These are phyloP conservation scores for Ceratobasidium sp. DNA, from an alignment of 1,284 basidiomycete species.

Conservation along the genomic window DNA sequence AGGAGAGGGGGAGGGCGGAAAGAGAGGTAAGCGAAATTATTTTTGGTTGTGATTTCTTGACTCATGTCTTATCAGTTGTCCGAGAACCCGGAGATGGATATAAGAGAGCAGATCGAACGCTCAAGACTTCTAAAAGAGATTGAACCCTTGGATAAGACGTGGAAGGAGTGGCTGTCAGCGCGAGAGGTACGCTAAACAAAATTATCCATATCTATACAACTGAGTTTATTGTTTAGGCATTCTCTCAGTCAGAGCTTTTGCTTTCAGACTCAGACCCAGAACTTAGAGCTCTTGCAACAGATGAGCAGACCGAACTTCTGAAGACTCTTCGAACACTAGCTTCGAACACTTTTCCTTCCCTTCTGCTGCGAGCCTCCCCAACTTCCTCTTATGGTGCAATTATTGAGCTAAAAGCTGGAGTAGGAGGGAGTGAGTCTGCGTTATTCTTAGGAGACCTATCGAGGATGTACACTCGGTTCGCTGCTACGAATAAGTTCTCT, in stretches of 20 bases:
- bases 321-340: slow-evolving; percentile 66
- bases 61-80: slow-evolving; percentile 16
- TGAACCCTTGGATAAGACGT: slow-evolving; percentile 67
- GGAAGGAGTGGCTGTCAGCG: slow-evolving; percentile 64
- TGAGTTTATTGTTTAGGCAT: slow-evolving; percentile 46
- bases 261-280: slow-evolving; percentile 82
- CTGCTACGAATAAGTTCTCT: slow-evolving; percentile 63
- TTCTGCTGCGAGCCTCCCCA: slow-evolving; percentile 79
- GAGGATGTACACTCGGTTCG: slow-evolving; percentile 86
- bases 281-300: slow-evolving; percentile 81
- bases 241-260: slow-evolving; percentile 68
- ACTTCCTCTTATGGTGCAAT: slow-evolving; percentile 81
- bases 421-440: slow-evolving; percentile 91
- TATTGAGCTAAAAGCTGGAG: slow-evolving; percentile 92
- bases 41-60: slow-evolving; percentile 1
- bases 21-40: slow-evolving; percentile 58
- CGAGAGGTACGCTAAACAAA: slow-evolving; percentile 60
- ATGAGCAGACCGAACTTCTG: slow-evolving; percentile 74
- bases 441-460: slow-evolving; percentile 86
- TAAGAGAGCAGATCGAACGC: slow-evolving; percentile 62
- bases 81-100: slow-evolving; percentile 46
- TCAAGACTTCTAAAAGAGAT: slow-evolving; percentile 67
- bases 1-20: slow-evolving; percentile 54
- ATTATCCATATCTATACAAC: neutral
- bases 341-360: slow-evolving; percentile 71